Conservation (phyloP, 108 stramenopile genomes). For the Ochromonas danica region DNA sequence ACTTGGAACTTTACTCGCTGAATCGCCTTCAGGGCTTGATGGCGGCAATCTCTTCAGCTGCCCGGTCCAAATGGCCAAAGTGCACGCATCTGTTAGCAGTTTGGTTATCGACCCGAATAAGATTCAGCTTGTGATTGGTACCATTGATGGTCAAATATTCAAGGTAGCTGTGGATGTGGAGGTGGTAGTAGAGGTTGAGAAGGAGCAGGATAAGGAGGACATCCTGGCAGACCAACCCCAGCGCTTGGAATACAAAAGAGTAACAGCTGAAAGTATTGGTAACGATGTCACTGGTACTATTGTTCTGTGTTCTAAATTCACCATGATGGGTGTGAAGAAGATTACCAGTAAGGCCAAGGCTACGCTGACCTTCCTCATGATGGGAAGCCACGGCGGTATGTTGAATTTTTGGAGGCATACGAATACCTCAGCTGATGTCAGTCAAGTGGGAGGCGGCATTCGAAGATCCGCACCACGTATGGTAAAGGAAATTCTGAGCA, state of each 20-base stretch:
- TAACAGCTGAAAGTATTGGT: not conserved
- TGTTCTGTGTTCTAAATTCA: not conserved
- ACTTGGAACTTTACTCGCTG: not conserved
- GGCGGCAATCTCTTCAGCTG: no score
- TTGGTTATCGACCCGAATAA: not conserved
- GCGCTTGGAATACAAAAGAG: not conserved
- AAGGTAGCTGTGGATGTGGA: not conserved
- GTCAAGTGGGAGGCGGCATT: not conserved
- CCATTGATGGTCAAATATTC: not conserved
- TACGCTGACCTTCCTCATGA: not conserved
- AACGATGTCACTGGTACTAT: not conserved
- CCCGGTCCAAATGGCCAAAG: not conserved
- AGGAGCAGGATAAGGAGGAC: not conserved
- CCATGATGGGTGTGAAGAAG: not conserved
- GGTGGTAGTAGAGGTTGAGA: not conserved
- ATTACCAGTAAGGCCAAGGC: not conserved
- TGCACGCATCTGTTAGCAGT: not conserved
- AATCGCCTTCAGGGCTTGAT: no score
- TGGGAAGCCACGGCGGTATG: not conserved
- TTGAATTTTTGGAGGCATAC: conserved; percentile 7
- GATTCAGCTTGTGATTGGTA: not conserved
- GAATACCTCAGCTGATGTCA: not conserved
- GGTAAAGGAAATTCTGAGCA: not conserved
- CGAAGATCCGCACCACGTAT: not conserved
- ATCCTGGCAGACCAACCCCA: not conserved